Percentiles rank a stretch among this genome's conserved stretches.
These are phyloP conservation scores for Wickerhamiella infanticola DNA, from an alignment of 1,139 yeast species.

Conservation along the genomic window DNA sequence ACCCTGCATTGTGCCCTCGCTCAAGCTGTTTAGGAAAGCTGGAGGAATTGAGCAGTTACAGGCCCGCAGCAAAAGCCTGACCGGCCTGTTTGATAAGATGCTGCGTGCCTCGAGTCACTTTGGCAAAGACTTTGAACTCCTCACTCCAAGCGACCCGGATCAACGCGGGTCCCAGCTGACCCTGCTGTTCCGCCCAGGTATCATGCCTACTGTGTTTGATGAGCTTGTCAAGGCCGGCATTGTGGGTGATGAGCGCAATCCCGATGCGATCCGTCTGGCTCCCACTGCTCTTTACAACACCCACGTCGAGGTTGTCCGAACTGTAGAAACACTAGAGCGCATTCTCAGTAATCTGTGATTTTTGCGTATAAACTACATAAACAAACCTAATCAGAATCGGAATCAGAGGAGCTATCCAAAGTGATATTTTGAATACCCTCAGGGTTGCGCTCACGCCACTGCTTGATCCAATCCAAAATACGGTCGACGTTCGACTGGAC, in stretches of 20 bases:
- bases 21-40: conserved; percentile 41
- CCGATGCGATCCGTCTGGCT: conserved; percentile 72
- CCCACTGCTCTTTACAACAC: conserved; percentile 76
- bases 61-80: conserved; percentile 40
- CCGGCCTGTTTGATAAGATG: conserved; percentile 34
- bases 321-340: conserved; percentile 33
- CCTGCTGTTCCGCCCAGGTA: conserved; percentile 41
- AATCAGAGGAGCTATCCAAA: conserved; percentile 4
- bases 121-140: conserved; percentile 36
- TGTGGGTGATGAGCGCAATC: conserved; percentile 78
- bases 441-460: conserved; percentile 44
- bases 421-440: conserved; percentile 10
- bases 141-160: conserved; percentile 47
- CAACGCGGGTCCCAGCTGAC: conserved; percentile 78
- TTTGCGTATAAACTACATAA: neutral
- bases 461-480: conserved; percentile 52
- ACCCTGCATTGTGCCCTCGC: conserved; percentile 55
- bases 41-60: conserved; percentile 54
- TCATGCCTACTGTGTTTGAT: conserved; percentile 48
- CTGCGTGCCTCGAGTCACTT: conserved; percentile 17
- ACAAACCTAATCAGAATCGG: conserved; percentile 2
- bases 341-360: conserved; percentile 1
- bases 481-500: conserved; percentile 70
- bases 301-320: conserved; percentile 42
- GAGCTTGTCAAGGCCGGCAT: conserved; percentile 39